Percentiles rank a stretch among this genome's conserved stretches.
Evolutionary conservation across 768 basidiomycete species (phyloP).

Genomic region (Termitomyces bulborhizus): DNA sequence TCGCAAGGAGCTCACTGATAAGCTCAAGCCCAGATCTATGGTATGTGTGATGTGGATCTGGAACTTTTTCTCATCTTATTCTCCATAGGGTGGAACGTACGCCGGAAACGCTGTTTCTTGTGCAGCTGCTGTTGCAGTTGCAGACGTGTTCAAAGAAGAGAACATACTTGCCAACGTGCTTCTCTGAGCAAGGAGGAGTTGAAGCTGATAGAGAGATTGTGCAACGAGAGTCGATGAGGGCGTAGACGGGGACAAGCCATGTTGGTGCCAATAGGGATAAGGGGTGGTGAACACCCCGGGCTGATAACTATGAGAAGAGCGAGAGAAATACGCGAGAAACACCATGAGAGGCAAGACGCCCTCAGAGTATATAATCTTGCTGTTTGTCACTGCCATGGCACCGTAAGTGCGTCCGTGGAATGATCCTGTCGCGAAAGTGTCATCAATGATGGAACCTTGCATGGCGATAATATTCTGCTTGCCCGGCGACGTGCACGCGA

Average conservation of each 20-base stretch:
- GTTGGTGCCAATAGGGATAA: constrained; percentile 93
- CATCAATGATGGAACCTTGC: constrained; percentile 50
- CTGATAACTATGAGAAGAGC: constrained; percentile 27
- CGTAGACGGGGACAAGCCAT: constrained; percentile 50
- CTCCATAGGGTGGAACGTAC: constrained; percentile 72
- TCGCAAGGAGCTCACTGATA: constrained; percentile 75
- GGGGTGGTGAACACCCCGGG: constrained; percentile 78
- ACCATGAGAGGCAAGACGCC: constrained; percentile 79
- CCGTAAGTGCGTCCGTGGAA: constrained; percentile 95
- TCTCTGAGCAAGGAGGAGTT: constrained; percentile 72
- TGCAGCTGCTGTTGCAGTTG: constrained; percentile 83
- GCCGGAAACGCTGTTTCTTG: constrained; percentile 91
- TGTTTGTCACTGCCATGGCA: constrained; percentile 89
- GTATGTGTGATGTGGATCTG: constrained; percentile 26
- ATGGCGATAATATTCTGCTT: constrained; percentile 86
- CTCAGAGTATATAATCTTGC: constrained; percentile 87
- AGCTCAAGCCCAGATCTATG: constrained; percentile 74
- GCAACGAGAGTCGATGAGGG: constrained; percentile 51
- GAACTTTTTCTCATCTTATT: background rate
- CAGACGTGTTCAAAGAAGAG: constrained; percentile 76
- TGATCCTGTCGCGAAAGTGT: constrained; percentile 35
- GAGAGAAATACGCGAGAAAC: background rate
- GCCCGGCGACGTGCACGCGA: constrained; percentile 73
- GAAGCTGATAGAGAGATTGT: constrained; percentile 72
- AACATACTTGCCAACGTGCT: constrained; percentile 82